A percentile compares a stretch with the other conserved stretches of the same genome.
phyloP scores from a whole-genome alignment of 805 yeast genomes.

The Candida stauntonica region DNA sequence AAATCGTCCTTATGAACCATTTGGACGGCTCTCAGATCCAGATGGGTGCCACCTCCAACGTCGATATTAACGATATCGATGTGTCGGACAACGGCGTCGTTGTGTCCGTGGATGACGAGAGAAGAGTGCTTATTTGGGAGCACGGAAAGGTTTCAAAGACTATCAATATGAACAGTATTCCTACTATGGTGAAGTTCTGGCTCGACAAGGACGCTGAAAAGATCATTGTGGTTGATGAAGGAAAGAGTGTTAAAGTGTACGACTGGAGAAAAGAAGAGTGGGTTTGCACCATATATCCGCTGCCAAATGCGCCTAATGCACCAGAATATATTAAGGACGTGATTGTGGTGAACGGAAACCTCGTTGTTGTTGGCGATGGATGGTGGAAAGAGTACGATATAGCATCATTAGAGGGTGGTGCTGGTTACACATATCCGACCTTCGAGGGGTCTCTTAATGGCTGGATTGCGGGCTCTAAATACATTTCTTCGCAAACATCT shows the following conservation, averaged over 20 bases:
- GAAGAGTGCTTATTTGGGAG: slow-evolving; percentile 29
- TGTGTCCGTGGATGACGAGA: slow-evolving; percentile 31
- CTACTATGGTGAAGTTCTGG: slow-evolving; percentile 31
- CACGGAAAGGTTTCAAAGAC: slow-evolving; percentile 12
- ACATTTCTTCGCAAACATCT: slow-evolving; percentile 14
- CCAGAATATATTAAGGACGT: slow-evolving; percentile 20
- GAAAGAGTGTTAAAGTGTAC: slow-evolving; percentile 28
- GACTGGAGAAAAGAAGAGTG: slow-evolving; percentile 32
- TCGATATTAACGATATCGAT: slow-evolving; percentile 30
- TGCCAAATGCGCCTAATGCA: slow-evolving; percentile 18
- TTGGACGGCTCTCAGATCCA: slow-evolving; percentile 15
- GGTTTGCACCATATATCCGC: slow-evolving; percentile 31
- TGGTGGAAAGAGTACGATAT: slow-evolving; percentile 31
- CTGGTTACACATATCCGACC: slow-evolving; percentile 29
- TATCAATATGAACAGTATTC: slow-evolving; percentile 18
- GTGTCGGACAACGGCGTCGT: slow-evolving; percentile 28
- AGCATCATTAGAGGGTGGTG: slow-evolving; percentile 28
- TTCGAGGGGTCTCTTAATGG: slow-evolving; percentile 19
- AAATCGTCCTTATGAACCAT: slow-evolving; percentile 21
- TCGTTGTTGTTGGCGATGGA: slow-evolving; percentile 31
- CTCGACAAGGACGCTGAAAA: slow-evolving; percentile 29
- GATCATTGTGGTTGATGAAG: slow-evolving; percentile 31
- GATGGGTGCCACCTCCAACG: slow-evolving; percentile 1
- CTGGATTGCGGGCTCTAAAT: slow-evolving; percentile 19
- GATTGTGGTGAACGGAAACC: slow-evolving; percentile 19